Evolutionary conservation across 306 rosid species (phyloP), one percentile per base, ranked within the genome.

Genomic region (Cucurbita pepo): DNA sequence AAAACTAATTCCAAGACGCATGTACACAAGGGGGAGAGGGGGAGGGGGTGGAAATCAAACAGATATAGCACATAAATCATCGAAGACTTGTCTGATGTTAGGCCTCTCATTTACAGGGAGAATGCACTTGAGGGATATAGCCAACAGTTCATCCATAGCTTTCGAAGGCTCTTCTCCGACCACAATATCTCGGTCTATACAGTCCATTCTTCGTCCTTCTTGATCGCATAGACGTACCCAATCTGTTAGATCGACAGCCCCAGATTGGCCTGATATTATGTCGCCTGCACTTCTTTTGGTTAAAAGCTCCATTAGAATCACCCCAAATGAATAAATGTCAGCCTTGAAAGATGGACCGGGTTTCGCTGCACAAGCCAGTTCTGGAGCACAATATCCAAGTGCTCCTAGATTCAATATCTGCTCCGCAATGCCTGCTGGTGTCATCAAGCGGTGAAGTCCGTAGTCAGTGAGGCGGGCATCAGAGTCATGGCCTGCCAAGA

Each of bases 81-180:
- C 98, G 37, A 86, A 83, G 77, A 94, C 91, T 83, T 87, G 98
- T 89, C 98, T 90, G 91, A 94, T 87, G 91, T 90, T 88, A 83
- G 98, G 98, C 94, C 98, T 94, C 82, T 94, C 98, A 89, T 90
- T 82, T 89, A 90, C 98, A 77, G 97, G 92, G 77, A 83, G 97
- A 83, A 94, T 94, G 86, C 98, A 94, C 90, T 86, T 80, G 72
- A 90, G 89, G 44, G 98, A 86, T 74, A 88, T 78, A 38, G 85
- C 91, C 76, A 94, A 91, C 84, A 90, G 77, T 65, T 85, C 89
- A 21, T 89, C 97, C 97, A 94, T 90, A 70, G 87, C 92, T 77
- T 83, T 81, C 11, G 86, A 77, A 74, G 91, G 90, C 74, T 90
- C 98, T 79, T 87, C 94, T 56, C 92, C 96, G 40, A 96, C 88